These are phyloP conservation scores for Dalbergia oliveri DNA, from an alignment of 306 rosid species.

Conservation along the genomic window DNA sequence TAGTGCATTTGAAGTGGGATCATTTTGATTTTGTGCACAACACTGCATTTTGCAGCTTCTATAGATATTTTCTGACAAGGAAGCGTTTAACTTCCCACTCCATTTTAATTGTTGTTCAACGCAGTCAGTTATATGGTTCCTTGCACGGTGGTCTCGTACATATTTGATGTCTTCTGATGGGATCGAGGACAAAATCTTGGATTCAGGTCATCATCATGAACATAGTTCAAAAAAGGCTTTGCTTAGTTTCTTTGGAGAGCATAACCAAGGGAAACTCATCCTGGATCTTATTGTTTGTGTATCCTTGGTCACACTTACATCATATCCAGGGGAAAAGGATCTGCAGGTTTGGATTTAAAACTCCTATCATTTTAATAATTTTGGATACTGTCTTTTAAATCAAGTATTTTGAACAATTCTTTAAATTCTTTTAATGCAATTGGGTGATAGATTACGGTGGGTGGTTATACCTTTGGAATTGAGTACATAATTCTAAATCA, in stretches of 20 bases:
- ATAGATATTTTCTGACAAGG: constrained; percentile 36
- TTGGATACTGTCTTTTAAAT: constrained; percentile 21
- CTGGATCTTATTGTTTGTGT: constrained; percentile 87
- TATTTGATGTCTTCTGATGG: constrained; percentile 84
- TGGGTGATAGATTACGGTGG: background rate
- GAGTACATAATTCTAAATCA: background rate
- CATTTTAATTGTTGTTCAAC: constrained; percentile 44
- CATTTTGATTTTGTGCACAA: constrained; percentile 23
- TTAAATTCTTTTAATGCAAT: background rate
- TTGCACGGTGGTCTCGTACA: constrained; percentile 95
- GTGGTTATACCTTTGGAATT: background rate
- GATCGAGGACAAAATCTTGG: constrained; percentile 52
- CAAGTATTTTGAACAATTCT: constrained; percentile 18
- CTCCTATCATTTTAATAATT: constrained; percentile 37
- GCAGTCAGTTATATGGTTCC: constrained; percentile 97
- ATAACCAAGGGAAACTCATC: constrained; percentile 81
- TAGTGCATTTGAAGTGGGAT: background rate
- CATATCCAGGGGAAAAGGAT: constrained; percentile 92
- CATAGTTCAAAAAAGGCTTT: constrained; percentile 61
- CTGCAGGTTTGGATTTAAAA: constrained; percentile 75
- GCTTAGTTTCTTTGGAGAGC: constrained; percentile 80
- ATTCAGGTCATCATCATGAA: constrained; percentile 56
- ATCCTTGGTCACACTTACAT: constrained; percentile 72
- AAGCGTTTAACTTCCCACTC: constrained; percentile 22
- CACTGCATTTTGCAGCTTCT: constrained; percentile 19